A percentile compares a stretch with the other conserved stretches of the same genome.
Evolutionary conservation across 2,329 filamentous ascomycete species (phyloP).

Genomic region (Diplodia scrobiculata): DNA sequence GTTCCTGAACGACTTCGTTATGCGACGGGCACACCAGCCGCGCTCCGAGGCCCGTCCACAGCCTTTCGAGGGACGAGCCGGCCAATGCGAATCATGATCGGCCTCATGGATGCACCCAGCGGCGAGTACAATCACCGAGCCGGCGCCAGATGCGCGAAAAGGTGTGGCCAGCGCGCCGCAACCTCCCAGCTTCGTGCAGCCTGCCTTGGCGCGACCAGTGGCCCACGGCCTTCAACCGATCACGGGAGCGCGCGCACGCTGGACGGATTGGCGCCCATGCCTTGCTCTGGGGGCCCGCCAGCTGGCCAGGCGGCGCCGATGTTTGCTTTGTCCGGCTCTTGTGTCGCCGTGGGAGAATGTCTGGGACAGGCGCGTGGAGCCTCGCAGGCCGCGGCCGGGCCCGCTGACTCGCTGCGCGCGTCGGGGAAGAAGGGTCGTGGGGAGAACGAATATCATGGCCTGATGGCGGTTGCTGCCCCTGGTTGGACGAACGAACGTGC

Average conservation of each 20-base stretch:
- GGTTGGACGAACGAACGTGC: slow-evolving; percentile 23
- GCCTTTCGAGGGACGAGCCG: slow-evolving; percentile 26
- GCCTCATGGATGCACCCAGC: slow-evolving; percentile 26
- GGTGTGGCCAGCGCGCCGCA: slow-evolving; percentile 18
- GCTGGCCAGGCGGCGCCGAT: neutral
- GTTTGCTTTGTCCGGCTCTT: slow-evolving; percentile 5
- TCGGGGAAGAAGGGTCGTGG: slow-evolving; percentile 25
- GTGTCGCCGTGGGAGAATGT: slow-evolving; percentile 7
- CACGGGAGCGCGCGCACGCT: slow-evolving; percentile 10
- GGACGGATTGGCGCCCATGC: neutral
- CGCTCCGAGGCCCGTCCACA: slow-evolving; percentile 19
- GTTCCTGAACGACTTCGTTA: neutral
- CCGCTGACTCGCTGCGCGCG: slow-evolving; percentile 18
- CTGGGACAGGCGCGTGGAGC: slow-evolving; percentile 19
- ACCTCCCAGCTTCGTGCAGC: slow-evolving; percentile 13
- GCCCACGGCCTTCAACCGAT: neutral
- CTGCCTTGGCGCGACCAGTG: slow-evolving; percentile 17
- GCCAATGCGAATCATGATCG: slow-evolving; percentile 29
- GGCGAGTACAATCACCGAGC: slow-evolving; percentile 26
- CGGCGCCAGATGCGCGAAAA: slow-evolving; percentile 21
- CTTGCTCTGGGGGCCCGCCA: neutral
- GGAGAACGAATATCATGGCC: slow-evolving; percentile 24
- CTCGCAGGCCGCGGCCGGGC: slow-evolving; percentile 1
- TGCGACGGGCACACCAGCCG: slow-evolving; percentile 21
- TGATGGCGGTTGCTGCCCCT: slow-evolving; percentile 27